Base-by-base conservation (phyloP, 352 stramenopile genomes). In the Paralagenidium karlingii region DNA sequence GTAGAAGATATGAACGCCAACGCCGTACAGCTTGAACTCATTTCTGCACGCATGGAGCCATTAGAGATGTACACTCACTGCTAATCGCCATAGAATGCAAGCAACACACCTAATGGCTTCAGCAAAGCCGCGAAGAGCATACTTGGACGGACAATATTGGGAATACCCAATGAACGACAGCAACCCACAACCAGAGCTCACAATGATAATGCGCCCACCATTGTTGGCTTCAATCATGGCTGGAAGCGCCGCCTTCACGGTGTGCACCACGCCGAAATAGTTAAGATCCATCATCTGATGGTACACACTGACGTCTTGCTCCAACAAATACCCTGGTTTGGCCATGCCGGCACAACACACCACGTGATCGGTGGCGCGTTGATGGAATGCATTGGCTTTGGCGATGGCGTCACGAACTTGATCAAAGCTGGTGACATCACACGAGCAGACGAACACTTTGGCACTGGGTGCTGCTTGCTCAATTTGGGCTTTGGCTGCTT, bases 211-310 rank as follows among this genome's bases (percentile, higher is more conserved):
- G 3, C 79, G 65, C 2, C 75, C 71, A 30, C 57, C 56, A 43
- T 85, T 59, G 42, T 58, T 49, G 25, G 63, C 57, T 26, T 63
- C 36, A 26, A 88, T 55, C 76, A 93, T 90, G 8, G 61, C 61
- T 13, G 76, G 76, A 32, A 93, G 51, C n/a, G 70, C 74, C 11
- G 76, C 76, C 47, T 89, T 87, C 42, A 89, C 68, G 12, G 68
- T 48, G 51, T 90, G 57, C 21, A 93, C 52, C 32, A 71, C 70
- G 24, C 76, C 76, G 45, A 93, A 86, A 63, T 89, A 93, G 55
- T 93, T 88, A 37, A 90, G 57, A 40, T 90, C 73, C 69, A 90
- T 90, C 34, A 80, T 78, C 55, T 73, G 68, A 55, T 59, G 71
- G 61, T 71, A 78, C 12, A 85, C 54, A 31, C 49, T 61, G 33